Evolutionary conservation across 495 filamentous ascomycete species (phyloP), one percentile per base, ranked within the genome.

Genomic region (Penicillium subrubescens): DNA sequence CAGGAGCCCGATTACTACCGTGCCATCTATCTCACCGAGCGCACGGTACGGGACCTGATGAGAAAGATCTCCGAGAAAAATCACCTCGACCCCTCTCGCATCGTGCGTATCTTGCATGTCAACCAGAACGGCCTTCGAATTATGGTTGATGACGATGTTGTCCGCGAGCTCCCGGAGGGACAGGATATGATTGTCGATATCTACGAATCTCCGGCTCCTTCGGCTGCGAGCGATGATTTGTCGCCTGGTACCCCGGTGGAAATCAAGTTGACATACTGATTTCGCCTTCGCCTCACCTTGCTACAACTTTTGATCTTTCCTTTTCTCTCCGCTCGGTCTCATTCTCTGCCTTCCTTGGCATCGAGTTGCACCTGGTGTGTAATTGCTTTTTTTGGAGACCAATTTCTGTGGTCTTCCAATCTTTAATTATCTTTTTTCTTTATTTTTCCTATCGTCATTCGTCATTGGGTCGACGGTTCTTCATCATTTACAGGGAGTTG

Each of bases 71-170:
- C 92, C 2, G 72, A 80, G 34, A 97, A 97, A 77, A 91, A 88
- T 70, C 83, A 88, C 17, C 84, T 99, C 59, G 91, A 97, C 56
- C 83, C 89, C 0, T 74, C 79, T 2, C 84, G 83, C 34, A 86
- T 98, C 44, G 74, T 87, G 14, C 88, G 90, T 33, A 88, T 89
- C 2, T 74, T 97, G 25, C 91, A 84, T 39, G 79, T 94, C 61
- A 89, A 90, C 27, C 77, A 84, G 25, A 85, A 86, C 60, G 92
- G 93, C 0, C 73, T 97, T 5, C 86, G 90, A 66, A 89, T 99
- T 51, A 87, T 94, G 73, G 83, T 98, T 58, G 95, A 99, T 73
- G 92, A 99, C 64, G 93, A 97, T 53, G 88, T 95, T 33, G 87
- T 99, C 21, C 85, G 85, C n/a, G 90, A 93, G 73, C 82, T 98